A percentile compares a stretch with the other conserved stretches of the same genome.
phyloP scores from a whole-genome alignment of 768 basidiomycete species.

The Phlebiopsis flavidoalba region DNA sequence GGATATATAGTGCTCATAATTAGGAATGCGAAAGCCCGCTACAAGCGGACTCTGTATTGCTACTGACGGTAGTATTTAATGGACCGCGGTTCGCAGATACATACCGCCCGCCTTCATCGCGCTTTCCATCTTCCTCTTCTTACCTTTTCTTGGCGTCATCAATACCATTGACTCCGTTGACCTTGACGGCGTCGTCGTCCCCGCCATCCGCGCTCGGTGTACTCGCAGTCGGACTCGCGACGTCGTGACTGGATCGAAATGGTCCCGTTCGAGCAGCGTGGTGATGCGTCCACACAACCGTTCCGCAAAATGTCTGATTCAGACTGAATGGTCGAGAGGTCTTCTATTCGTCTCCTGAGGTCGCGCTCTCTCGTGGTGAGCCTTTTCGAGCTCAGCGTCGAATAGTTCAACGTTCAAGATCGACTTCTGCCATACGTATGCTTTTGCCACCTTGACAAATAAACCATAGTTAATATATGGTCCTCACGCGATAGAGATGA shows the following conservation, averaged over 20 bases:
- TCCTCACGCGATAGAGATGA: background rate
- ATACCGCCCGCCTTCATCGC: background rate
- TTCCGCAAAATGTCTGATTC: background rate
- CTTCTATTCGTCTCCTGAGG: conserved; percentile 72
- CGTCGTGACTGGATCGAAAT: background rate
- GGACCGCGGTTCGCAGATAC: background rate
- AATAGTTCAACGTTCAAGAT: conserved; percentile 73
- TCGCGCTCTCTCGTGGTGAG: conserved; percentile 75
- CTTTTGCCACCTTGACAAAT: conserved; percentile 64
- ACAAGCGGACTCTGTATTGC: too few species aligned
- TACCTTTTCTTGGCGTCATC: conserved; percentile 34
- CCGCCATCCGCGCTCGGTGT: background rate
- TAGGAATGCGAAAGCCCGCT: too few species aligned
- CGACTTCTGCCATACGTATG: conserved; percentile 67
- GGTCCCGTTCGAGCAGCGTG: background rate
- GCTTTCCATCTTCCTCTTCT: conserved; percentile 55
- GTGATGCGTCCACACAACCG: background rate
- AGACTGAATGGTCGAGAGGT: conserved; percentile 31
- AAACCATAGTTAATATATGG: background rate
- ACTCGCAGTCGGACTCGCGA: too few species aligned
- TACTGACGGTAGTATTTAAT: background rate
- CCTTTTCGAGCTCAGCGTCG: conserved; percentile 57
- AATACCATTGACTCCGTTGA: conserved; percentile 1
- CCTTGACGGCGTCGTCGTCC: background rate
- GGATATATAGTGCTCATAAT: conserved; percentile 1